Base-by-base conservation (phyloP, 139 green algal species). In the Micractinium sp. region DNA sequence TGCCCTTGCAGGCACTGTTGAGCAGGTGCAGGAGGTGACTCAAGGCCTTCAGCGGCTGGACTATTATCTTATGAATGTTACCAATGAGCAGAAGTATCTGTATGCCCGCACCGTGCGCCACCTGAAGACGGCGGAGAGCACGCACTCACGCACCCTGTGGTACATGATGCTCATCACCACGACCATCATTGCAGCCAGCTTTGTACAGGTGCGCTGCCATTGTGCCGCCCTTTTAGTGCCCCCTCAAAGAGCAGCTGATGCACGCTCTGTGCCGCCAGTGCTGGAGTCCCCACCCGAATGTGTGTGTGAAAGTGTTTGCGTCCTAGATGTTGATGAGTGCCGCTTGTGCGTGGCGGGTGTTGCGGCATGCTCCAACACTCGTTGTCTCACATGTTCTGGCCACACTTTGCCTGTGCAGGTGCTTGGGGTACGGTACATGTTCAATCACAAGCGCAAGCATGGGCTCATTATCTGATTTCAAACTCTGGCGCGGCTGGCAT, bases 11-110 rank as follows among this genome's bases (percentile, higher is more conserved):
- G 91, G 83, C 60, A 90, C 88, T 0, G 60, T 80, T 22, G 81
- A 93, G 56, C 91, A 93, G 81, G 88, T 93, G 81, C 60, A 86
- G 69, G 56, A 80, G 47, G 33, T 93, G 60, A 78, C 75, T 15
- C 23, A 89, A 27, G 91, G 91, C 5, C 82, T 93, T 35, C 76
- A 87, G 73, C 87, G 87, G 67, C 86, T 93, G 73, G 91, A 93
- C 86, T 41, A 90, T 53, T 91, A 93, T 78, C 67, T 93, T 5
- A 71, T 79, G n/a, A 93, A 93, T 76, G 88, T 93, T 53, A 91
- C 89, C 36, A 77, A 91, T 31, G 89, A 93, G 82, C 91, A 92
- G 90, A 73, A 76, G 36, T 93, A 90, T 69, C 77, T 93, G 75
- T 91, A 91, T 41, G 56, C 81, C 20, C 86, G 91, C 63, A 90